These are phyloP conservation scores for Termitomyces sp. DNA, from an alignment of 768 basidiomycete genomes.

Conservation along the genomic window DNA sequence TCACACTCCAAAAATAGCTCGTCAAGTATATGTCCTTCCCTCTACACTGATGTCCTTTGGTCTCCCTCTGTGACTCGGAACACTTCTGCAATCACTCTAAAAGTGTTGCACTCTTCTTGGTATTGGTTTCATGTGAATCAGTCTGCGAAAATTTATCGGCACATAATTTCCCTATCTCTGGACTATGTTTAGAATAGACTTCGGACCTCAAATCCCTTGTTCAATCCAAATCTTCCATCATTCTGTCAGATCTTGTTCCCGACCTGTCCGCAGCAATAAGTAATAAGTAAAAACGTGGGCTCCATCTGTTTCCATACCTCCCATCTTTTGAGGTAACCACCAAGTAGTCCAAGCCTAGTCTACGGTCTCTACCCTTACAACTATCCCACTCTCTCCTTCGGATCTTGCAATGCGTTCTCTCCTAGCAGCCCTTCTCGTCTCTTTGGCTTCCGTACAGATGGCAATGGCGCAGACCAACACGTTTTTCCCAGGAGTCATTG, in stretches of 20 bases:
- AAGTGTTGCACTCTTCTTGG: not conserved
- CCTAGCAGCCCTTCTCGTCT: constrained; percentile 5
- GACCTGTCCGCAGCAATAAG: constrained; percentile 1
- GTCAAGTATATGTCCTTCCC: not conserved
- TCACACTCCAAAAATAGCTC: not conserved
- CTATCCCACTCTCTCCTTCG: not conserved
- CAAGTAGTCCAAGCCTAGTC: not conserved
- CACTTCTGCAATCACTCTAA: not conserved
- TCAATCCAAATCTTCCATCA: not conserved
- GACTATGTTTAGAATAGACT: not conserved
- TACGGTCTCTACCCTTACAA: not conserved
- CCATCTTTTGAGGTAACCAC: not conserved
- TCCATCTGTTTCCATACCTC: not conserved
- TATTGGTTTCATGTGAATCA: not conserved
- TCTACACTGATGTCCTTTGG: not conserved
- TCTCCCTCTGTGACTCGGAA: not conserved
- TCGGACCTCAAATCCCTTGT: not conserved
- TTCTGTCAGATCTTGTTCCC: not conserved
- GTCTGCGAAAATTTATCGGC: not conserved
- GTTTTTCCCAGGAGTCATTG: constrained; percentile 31
- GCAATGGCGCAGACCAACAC: constrained; percentile 12
- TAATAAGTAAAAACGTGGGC: not conserved
- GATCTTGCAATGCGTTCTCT: constrained; percentile 9
- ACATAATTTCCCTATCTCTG: not conserved
- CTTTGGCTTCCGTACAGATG: constrained; percentile 2